Evolutionary conservation across 192 early-diverging fungal genomes (phyloP).

Genomic region (Backusella liffmaniae): DNA sequence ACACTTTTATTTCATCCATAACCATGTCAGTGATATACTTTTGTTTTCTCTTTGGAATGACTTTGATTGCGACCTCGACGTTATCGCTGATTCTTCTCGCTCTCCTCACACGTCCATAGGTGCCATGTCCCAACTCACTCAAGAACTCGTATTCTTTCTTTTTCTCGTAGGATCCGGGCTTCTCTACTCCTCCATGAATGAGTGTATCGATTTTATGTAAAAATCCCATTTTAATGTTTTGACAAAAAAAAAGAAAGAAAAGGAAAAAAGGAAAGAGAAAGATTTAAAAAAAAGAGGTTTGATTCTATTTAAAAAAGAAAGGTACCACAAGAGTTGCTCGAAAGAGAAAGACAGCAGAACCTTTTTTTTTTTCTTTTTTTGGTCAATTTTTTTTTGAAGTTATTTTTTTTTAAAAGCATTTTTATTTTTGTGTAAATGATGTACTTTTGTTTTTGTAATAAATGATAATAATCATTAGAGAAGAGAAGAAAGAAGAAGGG

Average conservation of each 20-base stretch:
- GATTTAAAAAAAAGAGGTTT: neutral
- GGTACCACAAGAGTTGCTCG: neutral
- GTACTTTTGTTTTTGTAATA: too few relatives aligned
- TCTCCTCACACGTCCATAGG: slow-evolving; percentile 69
- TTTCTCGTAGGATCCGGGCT: slow-evolving; percentile 59
- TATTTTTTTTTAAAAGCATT: neutral
- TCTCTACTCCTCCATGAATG: slow-evolving; percentile 37
- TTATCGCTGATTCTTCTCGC: slow-evolving; percentile 64
- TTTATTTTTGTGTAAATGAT: too few relatives aligned
- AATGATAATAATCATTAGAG: too few relatives aligned
- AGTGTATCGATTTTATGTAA: slow-evolving; percentile 28
- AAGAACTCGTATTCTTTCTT: slow-evolving; percentile 69
- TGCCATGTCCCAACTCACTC: slow-evolving; percentile 51
- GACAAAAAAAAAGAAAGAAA: neutral
- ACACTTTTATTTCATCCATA: slow-evolving; percentile 85
- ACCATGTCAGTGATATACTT: slow-evolving; percentile 85
- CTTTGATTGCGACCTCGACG: slow-evolving; percentile 83
- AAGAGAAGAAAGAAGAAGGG: too few relatives aligned
- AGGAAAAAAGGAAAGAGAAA: neutral
- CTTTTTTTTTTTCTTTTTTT: neutral
- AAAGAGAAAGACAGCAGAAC: neutral
- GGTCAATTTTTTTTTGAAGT: neutral
- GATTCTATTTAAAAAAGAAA: neutral
- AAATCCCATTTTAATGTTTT: slow-evolving; percentile 18
- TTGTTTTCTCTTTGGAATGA: slow-evolving; percentile 85